Evolutionary conservation across 1,139 yeast species (phyloP), one percentile per base, ranked within the genome.

Genomic region (Suhomyces yuchorum): DNA sequence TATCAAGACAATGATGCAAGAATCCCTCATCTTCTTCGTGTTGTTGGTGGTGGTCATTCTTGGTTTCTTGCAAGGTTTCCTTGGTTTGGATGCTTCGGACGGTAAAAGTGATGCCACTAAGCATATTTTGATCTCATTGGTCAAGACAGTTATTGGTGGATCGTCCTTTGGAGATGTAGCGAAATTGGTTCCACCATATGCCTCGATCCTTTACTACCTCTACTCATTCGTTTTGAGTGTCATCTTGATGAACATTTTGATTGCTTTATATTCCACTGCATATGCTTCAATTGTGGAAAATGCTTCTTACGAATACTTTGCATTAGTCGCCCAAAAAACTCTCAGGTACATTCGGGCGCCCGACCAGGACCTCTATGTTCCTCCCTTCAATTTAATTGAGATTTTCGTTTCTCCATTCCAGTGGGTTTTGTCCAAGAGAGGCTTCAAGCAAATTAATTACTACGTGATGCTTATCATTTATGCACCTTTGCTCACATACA

Each of bases 61-160:
- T 47, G 97, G 97, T 0, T 90, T 90, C 66, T 70, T 88, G 48
- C 96, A 90, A 61, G 96, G 96, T 0, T 88, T 90, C 66, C 68
- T 90, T 43, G 96, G 96, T 2, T 73, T 90, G 47, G 97, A 90
- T 67, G 86, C 89, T 28, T 86, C 95, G 7, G 97, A 90, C 65
- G 96, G 96, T 53, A 81, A 80, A 51, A 75, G 85, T 52, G 96
- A 89, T 56, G 86, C 88, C 34, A 86, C 96, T 1, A 68, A 71
- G 36, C 74, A 81, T 41, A 84, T 89, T 41, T 66, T 89, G 42
- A 70, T 82, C 17, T 84, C 86, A 26, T 76, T 90, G 68, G 73
- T 86, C 36, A 81, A 85, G 51, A 85, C 95, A 0, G 80, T 88
- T 6, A 73, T 89, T 55, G 89, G 91, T 9, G 84, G 81, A 4